Evolutionary conservation across 768 basidiomycete species (phyloP).

Genomic region (Vararia minispora): DNA sequence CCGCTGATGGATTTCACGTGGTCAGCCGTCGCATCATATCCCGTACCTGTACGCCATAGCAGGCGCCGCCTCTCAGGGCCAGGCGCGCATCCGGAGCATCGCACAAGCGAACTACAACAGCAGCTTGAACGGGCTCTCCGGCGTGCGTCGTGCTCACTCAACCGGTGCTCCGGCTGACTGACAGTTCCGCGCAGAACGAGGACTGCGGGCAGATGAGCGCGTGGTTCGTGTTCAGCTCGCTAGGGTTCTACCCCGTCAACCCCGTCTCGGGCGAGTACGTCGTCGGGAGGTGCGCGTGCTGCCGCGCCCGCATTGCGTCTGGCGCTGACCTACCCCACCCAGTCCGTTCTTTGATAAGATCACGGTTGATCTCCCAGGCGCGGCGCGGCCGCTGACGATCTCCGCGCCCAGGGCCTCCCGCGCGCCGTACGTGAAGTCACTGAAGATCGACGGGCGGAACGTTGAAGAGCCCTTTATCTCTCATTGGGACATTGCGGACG

Average conservation of each 20-base stretch:
- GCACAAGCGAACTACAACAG: constrained; percentile 55
- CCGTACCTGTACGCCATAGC: constrained; percentile 73
- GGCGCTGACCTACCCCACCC: background rate
- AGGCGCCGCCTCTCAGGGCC: constrained; percentile 58
- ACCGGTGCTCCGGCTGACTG: background rate
- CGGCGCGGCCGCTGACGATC: constrained; percentile 34
- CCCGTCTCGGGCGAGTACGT: constrained; percentile 69
- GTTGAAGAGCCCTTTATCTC: constrained; percentile 37
- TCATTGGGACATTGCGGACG: constrained; percentile 50
- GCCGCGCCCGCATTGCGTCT: too few species aligned
- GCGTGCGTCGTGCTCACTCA: constrained; percentile 30
- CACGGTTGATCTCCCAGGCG: constrained; percentile 41
- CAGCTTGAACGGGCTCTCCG: constrained; percentile 58
- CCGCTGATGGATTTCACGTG: background rate
- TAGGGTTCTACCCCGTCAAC: constrained; percentile 82
- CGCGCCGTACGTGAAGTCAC: constrained; percentile 48
- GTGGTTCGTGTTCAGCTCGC: constrained; percentile 74
- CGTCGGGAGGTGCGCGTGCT: constrained; percentile 56
- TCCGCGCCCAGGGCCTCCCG: constrained; percentile 42
- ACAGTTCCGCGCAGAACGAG: constrained; percentile 46
- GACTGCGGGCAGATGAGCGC: constrained; percentile 90
- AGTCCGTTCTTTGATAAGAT: constrained; percentile 46
- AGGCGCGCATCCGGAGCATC: constrained; percentile 60
- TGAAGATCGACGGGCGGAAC: constrained; percentile 42
- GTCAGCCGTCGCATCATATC: constrained; percentile 75